Evolutionary conservation across 495 filamentous ascomycete species (phyloP).

Genomic region (Tuber calosporum): DNA sequence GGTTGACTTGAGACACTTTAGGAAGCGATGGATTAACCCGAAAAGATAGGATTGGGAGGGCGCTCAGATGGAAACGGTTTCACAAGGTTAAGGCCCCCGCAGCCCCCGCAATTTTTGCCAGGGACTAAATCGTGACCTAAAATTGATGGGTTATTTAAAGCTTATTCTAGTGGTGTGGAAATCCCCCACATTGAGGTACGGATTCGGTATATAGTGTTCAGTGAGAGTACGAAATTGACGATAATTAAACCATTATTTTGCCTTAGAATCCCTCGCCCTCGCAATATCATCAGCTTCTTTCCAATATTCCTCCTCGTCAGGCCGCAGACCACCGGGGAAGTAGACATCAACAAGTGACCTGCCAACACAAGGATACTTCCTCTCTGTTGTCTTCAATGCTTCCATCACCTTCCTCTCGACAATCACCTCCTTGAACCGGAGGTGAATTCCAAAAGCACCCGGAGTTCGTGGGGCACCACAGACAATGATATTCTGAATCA

Average conservation of each 20-base stretch:
- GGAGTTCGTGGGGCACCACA: conserved; percentile 41
- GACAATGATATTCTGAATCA: conserved; percentile 46
- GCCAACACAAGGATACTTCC: conserved; percentile 40
- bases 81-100: conserved; percentile 2
- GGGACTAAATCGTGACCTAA: not conserved
- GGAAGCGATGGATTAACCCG: not conserved
- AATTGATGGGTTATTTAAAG: not conserved
- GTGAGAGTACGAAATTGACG: not conserved
- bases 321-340: conserved; percentile 42
- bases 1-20: not conserved
- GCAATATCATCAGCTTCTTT: conserved; percentile 3
- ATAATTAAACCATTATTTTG: not conserved
- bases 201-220: not conserved
- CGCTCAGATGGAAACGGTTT: not conserved
- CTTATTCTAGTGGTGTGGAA: not conserved
- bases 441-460: conserved; percentile 39
- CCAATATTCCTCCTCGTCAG: conserved; percentile 12
- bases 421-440: conserved; percentile 36
- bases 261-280: not conserved
- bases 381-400: conserved; percentile 41
- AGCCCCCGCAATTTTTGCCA: not conserved
- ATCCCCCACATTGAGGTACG: not conserved
- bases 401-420: conserved; percentile 42
- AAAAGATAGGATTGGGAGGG: not conserved
- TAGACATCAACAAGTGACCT: conserved; percentile 39